phyloP scores from a whole-genome alignment of 306 rosid species.

The Malus fusca region DNA sequence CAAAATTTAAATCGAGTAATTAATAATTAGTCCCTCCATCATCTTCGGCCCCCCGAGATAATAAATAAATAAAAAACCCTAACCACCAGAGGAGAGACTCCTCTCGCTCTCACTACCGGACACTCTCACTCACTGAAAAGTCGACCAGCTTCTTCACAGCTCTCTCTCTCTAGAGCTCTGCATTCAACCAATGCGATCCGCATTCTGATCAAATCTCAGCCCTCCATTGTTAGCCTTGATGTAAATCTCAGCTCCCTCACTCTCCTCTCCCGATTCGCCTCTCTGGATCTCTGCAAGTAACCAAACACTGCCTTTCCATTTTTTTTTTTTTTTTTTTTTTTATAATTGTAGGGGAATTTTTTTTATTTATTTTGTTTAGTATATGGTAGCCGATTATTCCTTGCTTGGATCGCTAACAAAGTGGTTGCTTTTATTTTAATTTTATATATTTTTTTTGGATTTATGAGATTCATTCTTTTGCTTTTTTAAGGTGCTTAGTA shows the following conservation, averaged over 20 bases:
- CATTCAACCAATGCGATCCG: slow-evolving; percentile 27
- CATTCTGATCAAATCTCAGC: slow-evolving; percentile 7
- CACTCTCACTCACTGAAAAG: background rate
- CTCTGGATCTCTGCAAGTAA: slow-evolving; percentile 19
- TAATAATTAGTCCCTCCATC: slow-evolving; percentile 32
- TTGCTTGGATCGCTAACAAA: slow-evolving; percentile 41
- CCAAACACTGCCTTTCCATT: slow-evolving; percentile 4
- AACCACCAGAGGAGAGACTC: slow-evolving; percentile 11
- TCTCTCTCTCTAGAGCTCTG: background rate
- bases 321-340: slow-evolving; percentile 5
- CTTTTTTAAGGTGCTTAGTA: background rate
- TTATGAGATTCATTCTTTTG: background rate
- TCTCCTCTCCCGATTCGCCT: slow-evolving; percentile 6
- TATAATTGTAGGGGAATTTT: background rate
- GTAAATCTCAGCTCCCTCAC: slow-evolving; percentile 16
- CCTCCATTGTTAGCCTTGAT: slow-evolving; percentile 1
- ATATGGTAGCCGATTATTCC: slow-evolving; percentile 29
- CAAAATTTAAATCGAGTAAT: background rate
- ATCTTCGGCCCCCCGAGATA: slow-evolving; percentile 25
- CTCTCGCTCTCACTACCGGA: background rate
- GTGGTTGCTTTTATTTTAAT: slow-evolving; percentile 19
- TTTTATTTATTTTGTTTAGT: background rate
- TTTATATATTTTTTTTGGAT: slow-evolving; percentile 12
- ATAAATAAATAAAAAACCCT: slow-evolving; percentile 29
- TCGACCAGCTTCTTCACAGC: slow-evolving; percentile 5